Conservation (phyloP, 73 alveolate species). For the Paraurostyla sp. region DNA sequence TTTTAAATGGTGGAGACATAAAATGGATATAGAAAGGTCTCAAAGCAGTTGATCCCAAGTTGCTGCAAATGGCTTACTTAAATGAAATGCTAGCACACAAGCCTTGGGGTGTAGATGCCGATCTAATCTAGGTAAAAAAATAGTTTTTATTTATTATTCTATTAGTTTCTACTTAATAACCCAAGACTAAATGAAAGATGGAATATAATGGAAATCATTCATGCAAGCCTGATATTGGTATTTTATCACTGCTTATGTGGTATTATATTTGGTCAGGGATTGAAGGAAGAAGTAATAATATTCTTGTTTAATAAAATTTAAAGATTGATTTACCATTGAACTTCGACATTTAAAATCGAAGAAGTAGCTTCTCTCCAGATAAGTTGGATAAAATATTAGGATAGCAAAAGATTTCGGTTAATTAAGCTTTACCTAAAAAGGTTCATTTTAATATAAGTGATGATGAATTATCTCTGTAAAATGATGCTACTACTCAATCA, state of each 20-base stretch:
- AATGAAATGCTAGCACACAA: constrained; percentile 60
- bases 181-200: constrained; percentile 11
- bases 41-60: constrained; percentile 56
- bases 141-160: background rate
- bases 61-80: constrained; percentile 25
- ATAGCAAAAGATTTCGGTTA: too few relatives aligned
- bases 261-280: constrained; percentile 61
- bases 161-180: background rate
- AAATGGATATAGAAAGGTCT: constrained; percentile 61
- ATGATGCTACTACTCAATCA: too few relatives aligned
- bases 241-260: constrained; percentile 59
- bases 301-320: background rate
- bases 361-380: background rate
- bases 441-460: background rate
- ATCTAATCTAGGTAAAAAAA: constrained; percentile 13
- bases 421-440: background rate
- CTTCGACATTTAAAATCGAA: background rate
- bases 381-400: background rate
- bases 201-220: constrained; percentile 23
- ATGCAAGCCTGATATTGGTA: constrained; percentile 58
- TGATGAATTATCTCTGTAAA: too few relatives aligned
- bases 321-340: constrained; percentile 52
- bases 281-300: constrained; percentile 44
- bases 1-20: constrained; percentile 64
- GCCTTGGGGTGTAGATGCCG: constrained; percentile 63